phyloP scores from a whole-genome alignment of 2,329 filamentous ascomycete genomes.

The Calonectria henricotiae region DNA sequence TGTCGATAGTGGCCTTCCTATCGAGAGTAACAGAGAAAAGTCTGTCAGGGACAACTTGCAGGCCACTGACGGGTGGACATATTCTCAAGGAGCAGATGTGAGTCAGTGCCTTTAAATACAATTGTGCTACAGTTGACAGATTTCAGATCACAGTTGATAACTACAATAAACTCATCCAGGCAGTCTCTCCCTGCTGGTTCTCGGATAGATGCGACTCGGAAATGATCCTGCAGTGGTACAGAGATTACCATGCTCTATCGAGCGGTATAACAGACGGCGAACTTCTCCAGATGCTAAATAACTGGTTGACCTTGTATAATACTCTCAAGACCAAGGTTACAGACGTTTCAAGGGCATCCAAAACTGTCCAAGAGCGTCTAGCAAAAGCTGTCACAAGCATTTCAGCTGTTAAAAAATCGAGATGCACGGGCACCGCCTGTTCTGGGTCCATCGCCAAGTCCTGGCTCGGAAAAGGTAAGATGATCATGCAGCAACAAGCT shows the following conservation, averaged over 20 bases:
- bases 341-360: constrained; percentile 14
- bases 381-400: neutral
- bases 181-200: constrained; percentile 3
- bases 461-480: constrained; percentile 1
- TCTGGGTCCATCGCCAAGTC: neutral
- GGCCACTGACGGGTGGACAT: neutral
- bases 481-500: no score
- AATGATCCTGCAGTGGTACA: constrained; percentile 13
- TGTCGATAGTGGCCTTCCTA: neutral
- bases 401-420: constrained; percentile 8
- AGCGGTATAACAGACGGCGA: neutral
- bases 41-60: neutral
- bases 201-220: neutral
- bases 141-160: neutral
- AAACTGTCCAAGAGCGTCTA: constrained; percentile 7
- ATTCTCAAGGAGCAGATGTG: constrained; percentile 10
- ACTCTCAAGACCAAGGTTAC: constrained; percentile 16
- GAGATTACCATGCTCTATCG: neutral
- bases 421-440: neutral
- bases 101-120: neutral
- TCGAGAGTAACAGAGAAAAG: constrained; percentile 9
- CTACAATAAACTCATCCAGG: neutral
- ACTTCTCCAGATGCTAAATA: neutral
- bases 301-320: neutral
- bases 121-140: no score